Percentiles rank a stretch among this genome's conserved stretches.
phyloP scores from a whole-genome alignment of 106 monocot genomes.

The Allium sativum region DNA sequence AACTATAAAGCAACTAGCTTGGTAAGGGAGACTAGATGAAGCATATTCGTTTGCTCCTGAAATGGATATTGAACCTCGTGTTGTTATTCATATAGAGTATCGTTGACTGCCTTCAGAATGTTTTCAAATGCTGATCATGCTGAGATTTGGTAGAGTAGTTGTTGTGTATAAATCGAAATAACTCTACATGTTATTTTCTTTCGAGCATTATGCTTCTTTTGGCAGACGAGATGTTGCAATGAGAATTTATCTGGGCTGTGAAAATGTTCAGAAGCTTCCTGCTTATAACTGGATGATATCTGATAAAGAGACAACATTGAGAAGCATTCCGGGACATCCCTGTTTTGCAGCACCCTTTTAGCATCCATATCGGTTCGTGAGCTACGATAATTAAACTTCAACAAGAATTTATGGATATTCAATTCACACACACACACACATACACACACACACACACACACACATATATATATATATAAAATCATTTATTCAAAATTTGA shows the following conservation, averaged over 20 bases:
- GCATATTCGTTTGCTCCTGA: constrained; percentile 49
- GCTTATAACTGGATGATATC: constrained; percentile 90
- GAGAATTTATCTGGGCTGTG: constrained; percentile 61
- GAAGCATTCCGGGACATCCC: no score
- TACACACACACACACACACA: no score
- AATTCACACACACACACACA: no score
- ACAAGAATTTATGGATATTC: no score
- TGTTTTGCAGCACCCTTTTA: no score
- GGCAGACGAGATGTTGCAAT: constrained; percentile 72
- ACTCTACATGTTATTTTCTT: constrained; percentile 72
- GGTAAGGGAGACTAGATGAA: constrained; percentile 52
- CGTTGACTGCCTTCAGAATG: constrained; percentile 61
- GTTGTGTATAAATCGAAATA: constrained; percentile 59
- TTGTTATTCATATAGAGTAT: constrained; percentile 65
- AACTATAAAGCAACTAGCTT: no score
- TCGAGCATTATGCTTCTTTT: constrained; percentile 67
- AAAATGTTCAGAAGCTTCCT: constrained; percentile 55
- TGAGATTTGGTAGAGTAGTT: constrained; percentile 50
- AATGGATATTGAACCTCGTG: constrained; percentile 68
- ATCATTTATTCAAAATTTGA: no score
- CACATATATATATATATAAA: no score
- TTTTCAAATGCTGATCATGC: constrained; percentile 52
- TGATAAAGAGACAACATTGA: constrained; percentile 29
- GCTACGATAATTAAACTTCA: no score
- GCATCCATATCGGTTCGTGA: no score